Base-by-base conservation (phyloP, 139 green algal genomes). In the Asterochloris erici region DNA sequence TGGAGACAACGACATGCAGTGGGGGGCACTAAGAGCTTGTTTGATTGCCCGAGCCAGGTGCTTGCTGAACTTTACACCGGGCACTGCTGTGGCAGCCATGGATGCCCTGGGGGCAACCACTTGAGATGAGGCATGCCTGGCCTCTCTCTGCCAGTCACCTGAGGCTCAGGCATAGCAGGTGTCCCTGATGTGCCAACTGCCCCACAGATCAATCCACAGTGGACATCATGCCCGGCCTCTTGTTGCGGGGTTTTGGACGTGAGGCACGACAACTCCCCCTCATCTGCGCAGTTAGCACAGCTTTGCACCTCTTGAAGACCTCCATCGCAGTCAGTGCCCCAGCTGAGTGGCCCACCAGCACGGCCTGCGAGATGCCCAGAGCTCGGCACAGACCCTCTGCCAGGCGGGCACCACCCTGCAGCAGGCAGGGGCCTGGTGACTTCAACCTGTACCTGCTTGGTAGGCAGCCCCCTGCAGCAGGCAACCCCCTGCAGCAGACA, bases 311-410 rank as follows among this genome's bases (percentile, higher is more conserved):
- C 66, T 85, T 86, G 77, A 84, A 85, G 27, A 89, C 71, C 77
- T 93, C 86, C 69, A 94, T 73, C 0, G 88, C 90, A 63, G 90
- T 82, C 0, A 92, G 47, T 2, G 90, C 91, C 9, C 91, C 91
- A 0, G 88, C 87, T 16, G 89, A 94, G 77, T 95, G 91, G 17
- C 91, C 90, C 60, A 93, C 84, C 11, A 89, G 38, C 54, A 93
- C 75, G 14, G 88, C 85, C 6, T 64, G 38, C 1, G 69, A 38
- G 23, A 88, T 64, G 19, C 82, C 83, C 71, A 91, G 76, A 17
- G 73, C 77, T 4, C 87, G 80, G 24, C 90, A 73, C 79, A 92
- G 78, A 26, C 78, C 81, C 21, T 61, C 29, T 10, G 79, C 85
- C 26, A 86, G 66, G 10, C 29, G 68, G 38, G 83, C 83, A 12